phyloP scores from a whole-genome alignment of 1,284 basidiomycete species.

The Leccinum pachyderme region DNA sequence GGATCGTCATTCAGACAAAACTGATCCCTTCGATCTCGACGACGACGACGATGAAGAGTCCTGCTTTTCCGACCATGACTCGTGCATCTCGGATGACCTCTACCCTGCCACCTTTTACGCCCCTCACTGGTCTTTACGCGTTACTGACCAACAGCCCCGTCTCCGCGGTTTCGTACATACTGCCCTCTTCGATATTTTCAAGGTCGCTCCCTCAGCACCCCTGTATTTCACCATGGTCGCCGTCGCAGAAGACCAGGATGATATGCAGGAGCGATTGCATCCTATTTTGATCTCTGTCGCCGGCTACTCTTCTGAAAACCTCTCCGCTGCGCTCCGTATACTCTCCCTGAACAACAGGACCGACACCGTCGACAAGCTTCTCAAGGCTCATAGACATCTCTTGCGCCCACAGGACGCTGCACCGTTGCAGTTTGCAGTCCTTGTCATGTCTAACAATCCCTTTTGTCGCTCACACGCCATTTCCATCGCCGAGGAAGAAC shows the following conservation, averaged over 20 bases:
- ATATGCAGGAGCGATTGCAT: constrained; percentile 37
- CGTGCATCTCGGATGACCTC: constrained; percentile 24
- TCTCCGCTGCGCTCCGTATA: constrained; percentile 54
- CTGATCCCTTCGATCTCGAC: constrained; percentile 30
- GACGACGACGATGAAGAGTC: constrained; percentile 29
- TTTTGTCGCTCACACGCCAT: constrained; percentile 36
- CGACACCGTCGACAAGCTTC: constrained; percentile 39
- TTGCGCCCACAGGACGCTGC: constrained; percentile 54
- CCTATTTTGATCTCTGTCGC: constrained; percentile 40
- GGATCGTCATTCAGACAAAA: constrained; percentile 6
- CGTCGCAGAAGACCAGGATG: constrained; percentile 35
- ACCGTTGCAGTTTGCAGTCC: constrained; percentile 45
- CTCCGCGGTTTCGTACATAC: constrained; percentile 46
- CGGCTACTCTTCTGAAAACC: constrained; percentile 47
- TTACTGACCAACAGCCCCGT: constrained; percentile 39
- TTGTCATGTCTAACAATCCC: constrained; percentile 34
- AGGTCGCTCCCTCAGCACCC: constrained; percentile 43
- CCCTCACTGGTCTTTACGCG: constrained; percentile 48
- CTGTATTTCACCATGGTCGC: constrained; percentile 45
- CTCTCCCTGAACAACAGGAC: constrained; percentile 37
- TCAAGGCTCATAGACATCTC: constrained; percentile 48
- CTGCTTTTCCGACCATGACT: constrained; percentile 28
- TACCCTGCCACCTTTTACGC: constrained; percentile 40
- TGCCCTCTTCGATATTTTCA: constrained; percentile 45
- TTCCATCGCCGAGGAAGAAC: constrained; percentile 49